Evolutionary conservation across 768 basidiomycete species (phyloP).

Genomic region (Dictyophora rubrovolvata): DNA sequence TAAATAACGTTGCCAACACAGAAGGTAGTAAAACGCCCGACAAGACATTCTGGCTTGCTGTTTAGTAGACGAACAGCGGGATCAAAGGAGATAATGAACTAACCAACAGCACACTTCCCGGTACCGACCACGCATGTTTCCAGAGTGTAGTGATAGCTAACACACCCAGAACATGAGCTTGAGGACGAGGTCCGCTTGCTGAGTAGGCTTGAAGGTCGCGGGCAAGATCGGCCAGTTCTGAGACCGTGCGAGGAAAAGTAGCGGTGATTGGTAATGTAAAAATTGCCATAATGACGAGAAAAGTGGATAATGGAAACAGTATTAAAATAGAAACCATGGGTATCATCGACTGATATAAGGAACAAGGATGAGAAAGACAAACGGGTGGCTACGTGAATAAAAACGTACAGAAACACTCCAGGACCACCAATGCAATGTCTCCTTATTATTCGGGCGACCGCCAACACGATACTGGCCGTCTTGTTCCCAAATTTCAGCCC

Average conservation of each 20-base stretch:
- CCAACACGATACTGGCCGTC: conserved; percentile 5
- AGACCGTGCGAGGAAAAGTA: conserved; percentile 64
- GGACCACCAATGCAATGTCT: conserved; percentile 6
- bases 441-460: conserved; percentile 3
- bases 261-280: conserved; percentile 59
- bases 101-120: conserved; percentile 88
- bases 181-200: conserved; percentile 51
- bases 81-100: conserved; percentile 20
- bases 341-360: conserved; percentile 18
- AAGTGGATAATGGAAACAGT: conserved; percentile 60
- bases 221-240: conserved; percentile 68
- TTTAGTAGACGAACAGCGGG: conserved; percentile 11
- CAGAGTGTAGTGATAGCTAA: conserved; percentile 78
- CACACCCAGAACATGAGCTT: conserved; percentile 72
- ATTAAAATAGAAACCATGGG: conserved; percentile 63
- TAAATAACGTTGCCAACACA: conserved; percentile 64
- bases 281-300: conserved; percentile 33
- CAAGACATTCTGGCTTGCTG: conserved; percentile 61
- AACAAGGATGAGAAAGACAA: not conserved
- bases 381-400: not conserved
- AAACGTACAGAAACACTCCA: conserved; percentile 2
- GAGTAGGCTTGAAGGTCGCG: conserved; percentile 70
- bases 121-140: conserved; percentile 97
- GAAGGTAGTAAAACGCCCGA: conserved; percentile 83
- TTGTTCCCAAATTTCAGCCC: conserved; percentile 19